Conservation (phyloP, 2,329 filamentous ascomycete species). For the Simplicillium aogashimaense region DNA sequence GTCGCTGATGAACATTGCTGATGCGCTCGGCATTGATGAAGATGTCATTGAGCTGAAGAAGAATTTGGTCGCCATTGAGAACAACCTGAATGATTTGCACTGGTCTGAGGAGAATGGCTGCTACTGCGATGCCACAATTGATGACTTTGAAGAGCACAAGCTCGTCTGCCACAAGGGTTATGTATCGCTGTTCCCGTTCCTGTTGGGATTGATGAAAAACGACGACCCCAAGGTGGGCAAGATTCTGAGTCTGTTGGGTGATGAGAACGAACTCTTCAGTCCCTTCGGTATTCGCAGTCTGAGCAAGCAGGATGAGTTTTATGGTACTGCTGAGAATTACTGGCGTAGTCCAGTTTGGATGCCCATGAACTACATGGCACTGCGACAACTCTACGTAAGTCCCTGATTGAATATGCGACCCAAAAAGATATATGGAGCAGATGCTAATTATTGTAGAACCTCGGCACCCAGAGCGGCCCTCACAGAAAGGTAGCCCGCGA, state of each 20-base stretch:
- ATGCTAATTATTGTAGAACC: slow-evolving; percentile 34
- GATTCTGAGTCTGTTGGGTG: slow-evolving; percentile 66
- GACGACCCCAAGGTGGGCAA: slow-evolving; percentile 66
- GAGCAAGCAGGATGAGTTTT: slow-evolving; percentile 72
- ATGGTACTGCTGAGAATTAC: slow-evolving; percentile 91
- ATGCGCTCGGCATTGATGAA: slow-evolving; percentile 63
- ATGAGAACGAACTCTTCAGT: slow-evolving; percentile 85
- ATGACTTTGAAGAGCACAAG: slow-evolving; percentile 83
- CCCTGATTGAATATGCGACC: no score
- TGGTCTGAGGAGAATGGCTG: slow-evolving; percentile 74
- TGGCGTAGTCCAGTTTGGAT: slow-evolving; percentile 95
- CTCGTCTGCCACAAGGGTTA: slow-evolving; percentile 97
- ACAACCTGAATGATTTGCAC: slow-evolving; percentile 86
- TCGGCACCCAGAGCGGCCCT: slow-evolving; percentile 57
- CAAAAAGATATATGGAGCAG: background rate
- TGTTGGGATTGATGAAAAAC: slow-evolving; percentile 67
- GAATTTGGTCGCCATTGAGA: slow-evolving; percentile 66
- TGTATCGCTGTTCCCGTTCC: slow-evolving; percentile 84
- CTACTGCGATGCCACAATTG: slow-evolving; percentile 92
- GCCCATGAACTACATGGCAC: slow-evolving; percentile 85
- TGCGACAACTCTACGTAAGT: slow-evolving; percentile 69
- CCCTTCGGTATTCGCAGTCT: slow-evolving; percentile 80
- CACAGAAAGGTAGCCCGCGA: slow-evolving; percentile 58
- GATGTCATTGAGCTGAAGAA: slow-evolving; percentile 64
- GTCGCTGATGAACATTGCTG: slow-evolving; percentile 71